Evolutionary conservation across 306 rosid species (phyloP), one percentile per base, ranked within the genome.

Genomic region (Gillenia trifoliata): DNA sequence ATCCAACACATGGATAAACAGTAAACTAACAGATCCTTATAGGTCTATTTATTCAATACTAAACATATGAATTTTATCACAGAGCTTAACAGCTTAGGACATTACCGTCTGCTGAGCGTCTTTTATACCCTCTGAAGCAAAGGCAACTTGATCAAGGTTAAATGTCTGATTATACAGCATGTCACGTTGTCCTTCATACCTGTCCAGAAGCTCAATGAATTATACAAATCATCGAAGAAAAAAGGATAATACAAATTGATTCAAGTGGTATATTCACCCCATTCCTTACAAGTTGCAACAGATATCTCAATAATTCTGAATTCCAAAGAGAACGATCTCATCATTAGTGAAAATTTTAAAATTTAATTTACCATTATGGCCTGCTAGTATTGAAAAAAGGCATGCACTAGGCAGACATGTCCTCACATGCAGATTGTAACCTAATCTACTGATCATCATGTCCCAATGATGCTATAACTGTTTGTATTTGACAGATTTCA

Each of bases 101-200:
- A 62, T 47, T 86, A 94, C 99, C 52, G 99, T 95, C 86, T 95
- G 96, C 73, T 95, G 96, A 78, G 99, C 96, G 78, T 95, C 99
- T 86, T 90, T 95, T 28, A 92, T 85, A 68, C 96, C 97, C 83
- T 95, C 99, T 0, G 99, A 16, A 64, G 98, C 99, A 74, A 92
- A 95, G 73, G 93, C 84, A 83, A 95, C 99, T 88, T 95, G 99
- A 79, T 94, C 99, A 3, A 94, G 96, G 83, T 94, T 94, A 75
- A 89, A 94, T 8, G 99, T 94, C 92, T 94, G 99, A 85, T 88
- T 92, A 79, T 90, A 92, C 68, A 94, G 84, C 98, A 90, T 89
- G 81, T 94, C 99, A 30, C 96, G 96, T 57, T 94, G 99, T 55
- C 98, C 99, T 86, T 92, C 99, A 85, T 94, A 94, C 97, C 98